Percentiles rank a stretch among this genome's conserved stretches.
Conservation (phyloP, 345 rosid species). For the Nasturtium officinale region DNA sequence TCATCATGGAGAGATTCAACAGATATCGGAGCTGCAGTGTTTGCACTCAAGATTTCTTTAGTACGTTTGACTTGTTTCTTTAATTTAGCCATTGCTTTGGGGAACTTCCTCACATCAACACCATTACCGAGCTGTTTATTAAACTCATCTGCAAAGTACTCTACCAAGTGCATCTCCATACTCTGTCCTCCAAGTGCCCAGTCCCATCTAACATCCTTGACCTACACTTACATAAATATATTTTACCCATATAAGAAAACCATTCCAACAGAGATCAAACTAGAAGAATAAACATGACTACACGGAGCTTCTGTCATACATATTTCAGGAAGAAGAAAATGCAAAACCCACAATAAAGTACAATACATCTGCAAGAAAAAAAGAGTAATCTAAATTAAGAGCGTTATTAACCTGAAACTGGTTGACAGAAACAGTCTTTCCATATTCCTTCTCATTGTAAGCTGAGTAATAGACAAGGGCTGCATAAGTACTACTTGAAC, state of each 20-base stretch:
- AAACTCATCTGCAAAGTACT: conserved; percentile 92
- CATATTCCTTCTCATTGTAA: conserved; percentile 77
- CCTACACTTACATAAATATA: conserved; percentile 48
- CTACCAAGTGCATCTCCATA: conserved; percentile 88
- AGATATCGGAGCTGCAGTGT: conserved; percentile 84
- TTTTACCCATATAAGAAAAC: background rate
- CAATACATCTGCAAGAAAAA: background rate
- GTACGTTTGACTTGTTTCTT: conserved; percentile 99
- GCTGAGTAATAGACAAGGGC: conserved; percentile 89
- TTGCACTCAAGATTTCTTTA: conserved; percentile 96
- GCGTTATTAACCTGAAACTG: conserved; percentile 78
- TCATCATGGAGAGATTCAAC: conserved; percentile 95
- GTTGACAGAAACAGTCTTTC: conserved; percentile 83
- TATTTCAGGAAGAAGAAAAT: background rate
- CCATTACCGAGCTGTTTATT: conserved; percentile 88
- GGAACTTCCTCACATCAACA: conserved; percentile 84
- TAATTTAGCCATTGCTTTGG: conserved; percentile 98
- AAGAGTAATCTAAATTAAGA: background rate
- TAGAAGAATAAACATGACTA: background rate
- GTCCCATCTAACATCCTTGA: conserved; percentile 99
- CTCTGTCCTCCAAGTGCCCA: conserved; percentile 86
- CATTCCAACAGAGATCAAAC: conserved; percentile 6
- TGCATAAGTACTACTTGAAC: conserved; percentile 86
- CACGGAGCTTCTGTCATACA: background rate
- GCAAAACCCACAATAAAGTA: background rate